Evolutionary conservation across 2,329 filamentous ascomycete genomes (phyloP), one percentile per base, ranked within the genome.

Genomic region (Pseudocercospora fijiensis): DNA sequence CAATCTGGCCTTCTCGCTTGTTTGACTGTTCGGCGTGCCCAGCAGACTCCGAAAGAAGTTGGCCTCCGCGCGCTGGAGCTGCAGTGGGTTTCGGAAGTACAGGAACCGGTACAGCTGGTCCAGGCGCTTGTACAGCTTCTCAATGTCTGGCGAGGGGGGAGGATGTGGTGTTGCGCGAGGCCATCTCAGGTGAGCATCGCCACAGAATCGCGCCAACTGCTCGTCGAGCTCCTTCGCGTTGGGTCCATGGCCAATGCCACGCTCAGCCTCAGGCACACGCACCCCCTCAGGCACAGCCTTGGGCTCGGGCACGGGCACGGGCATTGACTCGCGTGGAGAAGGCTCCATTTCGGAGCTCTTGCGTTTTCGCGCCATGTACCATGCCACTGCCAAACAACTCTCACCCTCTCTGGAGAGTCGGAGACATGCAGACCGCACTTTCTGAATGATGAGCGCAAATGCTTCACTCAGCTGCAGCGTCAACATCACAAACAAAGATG

Each of bases 271-370:
- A 51, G 11, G 11, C 45, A 10, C 47, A 51, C 8, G 3, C 41
- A 9, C 45, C 22, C 4, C 18, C 27, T n/a, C 27, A 18, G 10
- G 18, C 43, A 1, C 26, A 53, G 43, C 22, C 41, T 51, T 18
- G 24, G 11, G 11, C 45, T 3, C 47, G 24, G 3, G 3, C 41
- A 9, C 45, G 10, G 10, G 18, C 43, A 1, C 26, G 41, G 51
- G 22, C 33, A 57, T 57, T 27, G 43, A 28, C 43, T 47, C 18
- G n/a, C 26, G 13, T n/a, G 18, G 33, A 45, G 18, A 24, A 45
- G 61, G 16, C 43, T 61, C 58, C 43, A 61, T 59, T 53, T 64
- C 53, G 13, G 63, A 65, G 28, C 58, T 61, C 49, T 61, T 61
- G 24, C 63, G 41, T 26, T 65, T 61, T 8, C 37, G 47, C 22